Base-by-base conservation (phyloP, 768 basidiomycete genomes). In the Pholiota microspora region DNA sequence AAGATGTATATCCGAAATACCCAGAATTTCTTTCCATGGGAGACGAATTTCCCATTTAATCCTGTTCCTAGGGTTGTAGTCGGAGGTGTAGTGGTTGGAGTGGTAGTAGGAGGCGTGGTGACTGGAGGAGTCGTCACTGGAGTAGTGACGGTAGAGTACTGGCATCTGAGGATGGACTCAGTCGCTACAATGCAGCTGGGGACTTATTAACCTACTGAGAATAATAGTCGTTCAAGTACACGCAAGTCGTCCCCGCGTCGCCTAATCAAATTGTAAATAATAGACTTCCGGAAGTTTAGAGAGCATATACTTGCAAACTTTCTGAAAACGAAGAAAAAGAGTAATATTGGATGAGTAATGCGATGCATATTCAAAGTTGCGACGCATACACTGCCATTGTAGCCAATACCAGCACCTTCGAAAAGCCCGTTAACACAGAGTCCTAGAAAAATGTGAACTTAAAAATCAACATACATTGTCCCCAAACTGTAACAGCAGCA, bases 1-100 rank as follows among this genome's bases (percentile, higher is more conserved):
- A 16, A 34, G 24, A 21, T 34, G 32, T 40, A 36, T 7, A 16
- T 45, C 24, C 8, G 2, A 29, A 23, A 44, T 31, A 69, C 69
- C 67, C 69, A 71, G 67, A 68, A 71, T 36, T 66, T 65, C 61
- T 67, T 70, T 51, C 71, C 70, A 49, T 69, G 67, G 23, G 64
- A 60, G 24, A 64, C 59, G 55, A 70, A 67, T 44, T 66, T 66
- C 24, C 51, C 62, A 49, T 70, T 62, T 5, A 71, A 62, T 9
- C 65, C 67, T 18, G 54, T 59, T 32, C 59, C 61, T n/a, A 45
- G 56, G 36, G 53, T 49, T 13, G 58, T 51, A 18, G 57, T 25
- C 16, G 55, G 23, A 29, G 55, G 25, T 16, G 48, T 32, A 5
- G 50, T 5, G 21, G 9, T 46, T 16, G 44, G 51, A 16, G 48